Evolutionary conservation across 257 asterid species (phyloP).

Genomic region (Capsicum baccatum): DNA sequence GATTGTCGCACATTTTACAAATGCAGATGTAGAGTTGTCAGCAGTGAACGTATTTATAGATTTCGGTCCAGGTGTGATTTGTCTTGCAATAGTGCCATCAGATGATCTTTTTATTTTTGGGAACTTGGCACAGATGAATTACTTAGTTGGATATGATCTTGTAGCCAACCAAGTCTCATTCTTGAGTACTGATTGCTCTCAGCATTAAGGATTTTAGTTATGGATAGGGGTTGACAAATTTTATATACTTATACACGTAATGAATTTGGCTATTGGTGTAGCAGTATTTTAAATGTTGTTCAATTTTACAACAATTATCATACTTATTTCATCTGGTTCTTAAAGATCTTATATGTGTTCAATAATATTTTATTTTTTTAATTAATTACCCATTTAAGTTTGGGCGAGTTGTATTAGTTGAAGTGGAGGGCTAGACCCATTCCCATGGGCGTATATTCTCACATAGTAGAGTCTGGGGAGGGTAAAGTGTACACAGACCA

Average conservation of each 20-base stretch:
- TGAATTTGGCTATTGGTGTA: neutral
- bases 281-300: too few species aligned
- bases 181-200: conserved; percentile 40
- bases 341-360: too few species aligned
- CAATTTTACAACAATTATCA: too few species aligned
- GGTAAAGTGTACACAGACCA: too few species aligned
- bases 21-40: conserved; percentile 24
- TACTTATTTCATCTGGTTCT: too few species aligned
- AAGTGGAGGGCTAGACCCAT: too few species aligned
- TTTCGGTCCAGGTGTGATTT: neutral
- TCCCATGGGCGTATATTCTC: too few species aligned
- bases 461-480: too few species aligned
- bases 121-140: conserved; percentile 44
- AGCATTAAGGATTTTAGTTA: neutral
- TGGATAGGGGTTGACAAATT: neutral
- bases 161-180: conserved; percentile 38
- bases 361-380: too few species aligned
- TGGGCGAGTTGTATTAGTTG: too few species aligned
- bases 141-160: conserved; percentile 46
- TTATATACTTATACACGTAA: neutral
- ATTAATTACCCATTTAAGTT: too few species aligned
- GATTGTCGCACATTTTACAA: neutral
- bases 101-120: conserved; percentile 31
- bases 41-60: neutral
- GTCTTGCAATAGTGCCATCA: conserved; percentile 9